A percentile compares a stretch with the other conserved stretches of the same genome.
Conservation (phyloP, 2,329 filamentous ascomycete species). For the Oidium heveae region DNA sequence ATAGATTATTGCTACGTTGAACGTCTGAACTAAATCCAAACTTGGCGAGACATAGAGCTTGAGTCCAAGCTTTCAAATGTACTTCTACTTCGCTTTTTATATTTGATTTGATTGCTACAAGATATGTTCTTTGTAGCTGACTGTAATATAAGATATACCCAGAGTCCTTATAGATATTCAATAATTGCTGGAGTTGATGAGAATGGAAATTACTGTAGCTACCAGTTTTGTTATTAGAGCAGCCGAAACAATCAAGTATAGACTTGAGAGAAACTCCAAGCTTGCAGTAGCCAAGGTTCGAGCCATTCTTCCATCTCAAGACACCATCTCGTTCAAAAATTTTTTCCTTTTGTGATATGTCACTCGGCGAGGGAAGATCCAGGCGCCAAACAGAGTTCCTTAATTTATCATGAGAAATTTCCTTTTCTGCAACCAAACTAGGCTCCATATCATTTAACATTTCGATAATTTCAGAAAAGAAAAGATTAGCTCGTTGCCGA, state of each 20-base stretch:
- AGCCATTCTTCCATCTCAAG: constrained; percentile 25
- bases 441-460: background rate
- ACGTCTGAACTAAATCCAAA: background rate
- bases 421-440: background rate
- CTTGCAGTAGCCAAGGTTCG: constrained; percentile 24
- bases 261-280: constrained; percentile 24
- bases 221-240: constrained; percentile 1
- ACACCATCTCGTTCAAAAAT: constrained; percentile 11
- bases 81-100: constrained; percentile 21
- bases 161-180: constrained; percentile 23
- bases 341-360: constrained; percentile 26
- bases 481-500: constrained; percentile 58
- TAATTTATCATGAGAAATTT: background rate
- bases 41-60: constrained; percentile 20
- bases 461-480: constrained; percentile 34
- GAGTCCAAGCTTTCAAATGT: constrained; percentile 36
- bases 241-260: constrained; percentile 6
- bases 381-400: background rate
- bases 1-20: too few species aligned
- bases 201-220: constrained; percentile 9
- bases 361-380: constrained; percentile 28
- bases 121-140: constrained; percentile 18
- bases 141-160: constrained; percentile 37
- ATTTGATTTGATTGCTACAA: constrained; percentile 33
- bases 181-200: constrained; percentile 15